Evolutionary conservation across 805 yeast genomes (phyloP).

Genomic region (Kuraishia cidri): DNA sequence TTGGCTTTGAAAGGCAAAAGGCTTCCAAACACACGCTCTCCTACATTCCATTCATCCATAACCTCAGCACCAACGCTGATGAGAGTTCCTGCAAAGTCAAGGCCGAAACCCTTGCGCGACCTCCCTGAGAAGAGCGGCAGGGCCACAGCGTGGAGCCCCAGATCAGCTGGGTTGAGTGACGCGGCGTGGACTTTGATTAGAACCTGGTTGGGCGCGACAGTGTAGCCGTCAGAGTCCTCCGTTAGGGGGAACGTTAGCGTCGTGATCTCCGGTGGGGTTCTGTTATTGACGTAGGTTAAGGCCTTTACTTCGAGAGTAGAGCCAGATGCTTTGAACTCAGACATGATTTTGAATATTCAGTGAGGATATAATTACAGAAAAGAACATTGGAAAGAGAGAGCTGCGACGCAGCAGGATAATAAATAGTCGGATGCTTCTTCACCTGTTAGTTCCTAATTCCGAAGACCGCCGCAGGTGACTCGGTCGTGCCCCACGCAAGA

Average conservation of each 20-base stretch:
- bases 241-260: neutral
- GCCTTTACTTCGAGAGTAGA: too few relatives aligned
- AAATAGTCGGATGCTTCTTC: too few relatives aligned
- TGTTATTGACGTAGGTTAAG: neutral
- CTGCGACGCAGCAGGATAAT: too few relatives aligned
- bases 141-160: neutral
- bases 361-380: too few relatives aligned
- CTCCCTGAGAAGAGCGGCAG: neutral
- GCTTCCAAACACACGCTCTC: conserved; percentile 14
- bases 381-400: too few relatives aligned
- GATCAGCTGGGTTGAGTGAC: conserved; percentile 1
- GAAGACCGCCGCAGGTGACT: too few relatives aligned
- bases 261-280: neutral
- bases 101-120: conserved; percentile 7
- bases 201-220: neutral
- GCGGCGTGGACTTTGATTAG: conserved; percentile 1
- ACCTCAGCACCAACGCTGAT: conserved; percentile 11
- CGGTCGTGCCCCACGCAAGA: too few relatives aligned
- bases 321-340: too few relatives aligned
- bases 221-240: neutral
- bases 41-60: conserved; percentile 5
- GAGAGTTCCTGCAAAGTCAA: conserved; percentile 15
- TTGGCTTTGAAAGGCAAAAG: neutral
- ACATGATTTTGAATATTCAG: too few relatives aligned
- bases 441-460: too few relatives aligned